These are phyloP conservation scores for Parachaetomium inaequale DNA, from an alignment of 495 filamentous ascomycete genomes.

Conservation along the genomic window DNA sequence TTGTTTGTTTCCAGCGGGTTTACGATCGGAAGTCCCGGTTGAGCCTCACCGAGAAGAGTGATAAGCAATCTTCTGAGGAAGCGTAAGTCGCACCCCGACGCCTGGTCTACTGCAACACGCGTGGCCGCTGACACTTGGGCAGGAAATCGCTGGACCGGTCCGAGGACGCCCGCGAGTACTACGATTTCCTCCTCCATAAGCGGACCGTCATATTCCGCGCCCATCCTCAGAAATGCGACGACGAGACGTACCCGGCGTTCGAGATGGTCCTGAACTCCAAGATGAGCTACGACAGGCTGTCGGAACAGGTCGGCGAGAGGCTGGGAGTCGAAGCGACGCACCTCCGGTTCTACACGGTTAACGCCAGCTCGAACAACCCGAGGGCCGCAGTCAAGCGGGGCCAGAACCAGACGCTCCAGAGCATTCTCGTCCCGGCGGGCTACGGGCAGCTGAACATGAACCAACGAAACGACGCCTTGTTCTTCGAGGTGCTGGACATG, in stretches of 20 bases:
- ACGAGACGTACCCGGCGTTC: constrained; percentile 56
- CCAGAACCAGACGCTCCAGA: constrained; percentile 59
- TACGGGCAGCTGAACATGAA: constrained; percentile 53
- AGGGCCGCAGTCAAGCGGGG: constrained; percentile 70
- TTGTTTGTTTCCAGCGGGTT: constrained; percentile 83
- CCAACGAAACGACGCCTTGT: constrained; percentile 72
- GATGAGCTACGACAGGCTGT: constrained; percentile 84
- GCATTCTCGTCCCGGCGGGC: constrained; percentile 64
- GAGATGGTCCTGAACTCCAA: constrained; percentile 74
- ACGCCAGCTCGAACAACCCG: constrained; percentile 66
- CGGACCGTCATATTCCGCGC: constrained; percentile 67
- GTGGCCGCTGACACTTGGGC: constrained; percentile 2
- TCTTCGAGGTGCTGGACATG: constrained; percentile 89
- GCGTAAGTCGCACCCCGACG: constrained; percentile 23
- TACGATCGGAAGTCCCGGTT: constrained; percentile 45
- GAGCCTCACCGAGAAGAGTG: constrained; percentile 24
- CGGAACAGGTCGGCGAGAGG: constrained; percentile 79
- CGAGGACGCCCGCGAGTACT: constrained; percentile 75
- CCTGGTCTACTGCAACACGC: constrained; percentile 30
- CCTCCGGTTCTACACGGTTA: constrained; percentile 82
- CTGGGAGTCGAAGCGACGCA: constrained; percentile 78
- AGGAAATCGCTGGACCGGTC: constrained; percentile 39
- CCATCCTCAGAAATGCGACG: constrained; percentile 47
- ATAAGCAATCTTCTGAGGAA: constrained; percentile 30
- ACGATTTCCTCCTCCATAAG: constrained; percentile 86